Evolutionary conservation across 164 flowering plant genomes (phyloP).

Genomic region (Sextonia rubra): DNA sequence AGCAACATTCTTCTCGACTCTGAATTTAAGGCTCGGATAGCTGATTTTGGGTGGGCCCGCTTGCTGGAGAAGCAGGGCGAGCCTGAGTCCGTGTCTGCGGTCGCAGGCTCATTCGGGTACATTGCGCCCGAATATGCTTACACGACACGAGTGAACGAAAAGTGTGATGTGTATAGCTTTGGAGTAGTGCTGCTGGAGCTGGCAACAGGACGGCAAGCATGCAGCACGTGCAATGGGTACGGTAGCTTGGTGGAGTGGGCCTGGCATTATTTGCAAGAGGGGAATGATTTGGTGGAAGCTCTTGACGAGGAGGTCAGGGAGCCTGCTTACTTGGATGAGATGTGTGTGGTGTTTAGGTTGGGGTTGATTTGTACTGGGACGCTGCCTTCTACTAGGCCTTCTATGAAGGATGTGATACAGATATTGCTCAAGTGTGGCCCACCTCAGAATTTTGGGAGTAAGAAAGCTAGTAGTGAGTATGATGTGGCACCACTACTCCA

Average conservation of each 20-base stretch:
- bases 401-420: slow-evolving; percentile 61
- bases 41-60: slow-evolving; percentile 77
- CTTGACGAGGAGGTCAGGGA: slow-evolving; percentile 53
- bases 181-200: slow-evolving; percentile 79
- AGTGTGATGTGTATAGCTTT: slow-evolving; percentile 73
- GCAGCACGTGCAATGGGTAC: slow-evolving; percentile 40
- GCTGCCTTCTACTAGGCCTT: slow-evolving; percentile 49
- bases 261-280: slow-evolving; percentile 37
- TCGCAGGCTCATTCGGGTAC: slow-evolving; percentile 74
- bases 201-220: slow-evolving; percentile 52
- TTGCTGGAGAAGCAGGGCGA: no score
- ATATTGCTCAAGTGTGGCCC: slow-evolving; percentile 26
- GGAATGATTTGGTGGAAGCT: slow-evolving; percentile 24
- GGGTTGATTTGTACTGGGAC: slow-evolving; percentile 54
- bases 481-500: slow-evolving; percentile 44
- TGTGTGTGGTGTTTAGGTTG: slow-evolving; percentile 44
- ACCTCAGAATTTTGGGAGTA: slow-evolving; percentile 4
- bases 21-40: slow-evolving; percentile 58
- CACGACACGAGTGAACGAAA: slow-evolving; percentile 53
- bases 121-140: slow-evolving; percentile 71
- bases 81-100: slow-evolving; percentile 34
- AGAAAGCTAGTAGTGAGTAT: slow-evolving; percentile 16
- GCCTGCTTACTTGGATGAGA: slow-evolving; percentile 37
- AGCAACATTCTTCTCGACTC: slow-evolving; percentile 67
- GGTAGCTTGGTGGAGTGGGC: slow-evolving; percentile 59